phyloP scores from a whole-genome alignment of 371 early-diverging fungal species.

The Haplosporangium sp. region DNA sequence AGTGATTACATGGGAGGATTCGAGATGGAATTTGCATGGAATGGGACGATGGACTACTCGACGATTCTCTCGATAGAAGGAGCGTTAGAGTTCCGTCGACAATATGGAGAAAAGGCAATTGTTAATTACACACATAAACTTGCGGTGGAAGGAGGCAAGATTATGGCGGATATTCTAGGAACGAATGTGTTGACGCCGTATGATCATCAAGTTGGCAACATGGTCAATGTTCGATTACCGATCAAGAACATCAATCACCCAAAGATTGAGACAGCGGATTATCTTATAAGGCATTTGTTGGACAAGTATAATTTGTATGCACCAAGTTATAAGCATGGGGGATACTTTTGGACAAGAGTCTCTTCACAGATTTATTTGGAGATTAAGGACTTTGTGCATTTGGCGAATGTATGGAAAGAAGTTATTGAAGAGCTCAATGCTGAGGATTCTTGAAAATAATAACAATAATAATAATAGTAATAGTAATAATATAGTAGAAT shows the following conservation, averaged over 20 bases:
- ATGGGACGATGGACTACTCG: slow-evolving; percentile 63
- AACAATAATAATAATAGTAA: no score
- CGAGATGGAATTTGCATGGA: slow-evolving; percentile 62
- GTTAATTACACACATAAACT: slow-evolving; percentile 65
- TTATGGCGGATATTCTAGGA: slow-evolving; percentile 68
- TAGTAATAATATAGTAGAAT: no score
- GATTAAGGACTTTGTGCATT: slow-evolving; percentile 62
- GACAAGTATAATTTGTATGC: slow-evolving; percentile 60
- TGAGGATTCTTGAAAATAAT: background rate
- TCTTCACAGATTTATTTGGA: slow-evolving; percentile 73
- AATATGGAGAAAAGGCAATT: slow-evolving; percentile 69
- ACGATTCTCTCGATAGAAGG: slow-evolving; percentile 61
- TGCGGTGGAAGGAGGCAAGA: slow-evolving; percentile 68
- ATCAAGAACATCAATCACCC: slow-evolving; percentile 47
- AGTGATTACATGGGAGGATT: slow-evolving; percentile 49
- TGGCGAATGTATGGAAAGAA: slow-evolving; percentile 59
- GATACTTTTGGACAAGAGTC: slow-evolving; percentile 64
- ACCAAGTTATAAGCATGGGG: slow-evolving; percentile 61
- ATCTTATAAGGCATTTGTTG: slow-evolving; percentile 55
- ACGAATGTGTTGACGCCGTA: slow-evolving; percentile 69
- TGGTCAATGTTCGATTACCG: slow-evolving; percentile 75
- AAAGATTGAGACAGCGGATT: slow-evolving; percentile 27
- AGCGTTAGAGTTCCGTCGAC: slow-evolving; percentile 64
- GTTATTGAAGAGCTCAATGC: slow-evolving; percentile 57
- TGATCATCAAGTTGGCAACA: slow-evolving; percentile 58